Base-by-base conservation (phyloP, 1,284 basidiomycete genomes). In the Wallemia ichthyophaga region DNA sequence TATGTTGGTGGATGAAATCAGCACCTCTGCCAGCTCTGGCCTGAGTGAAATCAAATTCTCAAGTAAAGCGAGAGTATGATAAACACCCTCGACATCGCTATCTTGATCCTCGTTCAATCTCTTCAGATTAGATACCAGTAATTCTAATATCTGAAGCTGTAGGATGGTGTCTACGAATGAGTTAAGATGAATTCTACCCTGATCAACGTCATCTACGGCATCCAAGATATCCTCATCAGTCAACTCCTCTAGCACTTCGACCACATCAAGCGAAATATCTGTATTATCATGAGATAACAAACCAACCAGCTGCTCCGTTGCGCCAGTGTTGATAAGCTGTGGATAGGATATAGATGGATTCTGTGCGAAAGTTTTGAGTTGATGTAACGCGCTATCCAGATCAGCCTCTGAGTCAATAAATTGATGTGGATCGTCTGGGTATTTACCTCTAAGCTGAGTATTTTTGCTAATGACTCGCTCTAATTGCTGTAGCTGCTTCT, bases 391-490 rank as follows among this genome's bases (percentile, higher is more conserved):
- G 58, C 75, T 73, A 65, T 98, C 87, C 7, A 98, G 76, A 66
- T 95, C 88, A 25, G 86, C 85, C 73, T 99, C 94, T 0, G 94
- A 98, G 66, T 96, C 89, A 66, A 99, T 94, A 73, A 98, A 99
- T 69, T 91, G 92, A 65, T 7, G 28, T 1, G 89, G 89, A 64
- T 92, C 85, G 61, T 85, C 77, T 0, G 85, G 83, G 67, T 82
- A 85, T 69, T 91, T 91, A 9, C 86, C 88, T 27, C 92, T 76
- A 68, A 94, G 83, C 69, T 94, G 86, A 65, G 91, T 84, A 68
- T 99, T 99, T 71, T 86, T 92, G 66, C 83, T 81, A 27, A 85
- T 82, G 1, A 85, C 79, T 23, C 85, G 77, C 69, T 98, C 91
- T 63, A 98, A 84, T 53, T 78, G 76, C 28, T 85, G 71, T 15